Evolutionary conservation across 1,284 basidiomycete genomes (phyloP).

Genomic region (Leccinum subspadiceum): DNA sequence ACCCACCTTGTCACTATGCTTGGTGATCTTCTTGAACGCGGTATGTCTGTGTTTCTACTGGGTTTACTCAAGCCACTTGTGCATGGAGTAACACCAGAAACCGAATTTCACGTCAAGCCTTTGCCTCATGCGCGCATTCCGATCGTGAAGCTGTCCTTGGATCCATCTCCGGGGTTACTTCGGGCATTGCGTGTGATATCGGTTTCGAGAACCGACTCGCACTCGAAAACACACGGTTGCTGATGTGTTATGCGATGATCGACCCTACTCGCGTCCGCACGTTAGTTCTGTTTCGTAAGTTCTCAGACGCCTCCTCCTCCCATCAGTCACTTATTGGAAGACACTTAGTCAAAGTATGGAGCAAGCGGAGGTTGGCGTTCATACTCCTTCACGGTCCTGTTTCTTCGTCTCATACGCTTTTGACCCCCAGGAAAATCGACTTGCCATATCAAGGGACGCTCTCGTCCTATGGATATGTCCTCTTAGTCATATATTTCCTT

Average conservation of each 20-base stretch:
- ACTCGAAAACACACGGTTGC: constrained; percentile 92
- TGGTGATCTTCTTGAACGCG: constrained; percentile 89
- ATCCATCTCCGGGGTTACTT: constrained; percentile 85
- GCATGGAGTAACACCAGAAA: constrained; percentile 56
- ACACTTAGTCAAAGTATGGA: constrained; percentile 92
- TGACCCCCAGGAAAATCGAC: constrained; percentile 81
- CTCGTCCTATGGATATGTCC: constrained; percentile 96
- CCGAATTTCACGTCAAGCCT: constrained; percentile 96
- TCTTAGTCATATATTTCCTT: constrained; percentile 96
- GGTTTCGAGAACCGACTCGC: constrained; percentile 97
- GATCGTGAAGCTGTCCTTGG: constrained; percentile 94
- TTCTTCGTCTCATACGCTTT: constrained; percentile 2
- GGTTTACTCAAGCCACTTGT: constrained; percentile 1
- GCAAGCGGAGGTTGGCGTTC: constrained; percentile 76
- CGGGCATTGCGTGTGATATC: constrained; percentile 95
- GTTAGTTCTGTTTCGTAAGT: constrained; percentile 92
- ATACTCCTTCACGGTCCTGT: neutral
- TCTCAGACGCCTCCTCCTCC: constrained; percentile 5
- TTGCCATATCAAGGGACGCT: constrained; percentile 96
- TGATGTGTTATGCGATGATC: constrained; percentile 97
- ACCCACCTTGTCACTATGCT: constrained; percentile 84
- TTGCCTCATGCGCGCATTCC: constrained; percentile 97
- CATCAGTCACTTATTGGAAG: constrained; percentile 13
- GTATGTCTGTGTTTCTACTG: constrained; percentile 42
- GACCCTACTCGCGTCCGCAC: constrained; percentile 93